phyloP scores from a whole-genome alignment of 208 protist species.

The Strigomonas galati region DNA sequence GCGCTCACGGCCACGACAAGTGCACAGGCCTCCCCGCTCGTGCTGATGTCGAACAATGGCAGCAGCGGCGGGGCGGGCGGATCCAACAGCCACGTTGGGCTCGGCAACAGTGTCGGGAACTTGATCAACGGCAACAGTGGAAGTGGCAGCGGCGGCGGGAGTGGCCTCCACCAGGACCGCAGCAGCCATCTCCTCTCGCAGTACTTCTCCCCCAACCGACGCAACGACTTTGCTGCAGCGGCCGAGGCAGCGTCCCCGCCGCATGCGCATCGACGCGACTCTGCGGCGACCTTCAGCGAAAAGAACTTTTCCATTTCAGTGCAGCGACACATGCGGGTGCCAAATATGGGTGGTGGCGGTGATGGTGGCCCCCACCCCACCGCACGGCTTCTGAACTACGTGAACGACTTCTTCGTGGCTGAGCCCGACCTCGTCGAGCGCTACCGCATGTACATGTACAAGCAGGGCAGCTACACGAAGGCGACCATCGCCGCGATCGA shows the following conservation, averaged over 20 bases:
- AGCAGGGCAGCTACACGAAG: constrained; percentile 25
- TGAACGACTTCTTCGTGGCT: constrained; percentile 1
- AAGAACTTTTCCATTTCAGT: constrained; percentile 31
- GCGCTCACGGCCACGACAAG: too few species aligned
- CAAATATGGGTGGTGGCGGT: background rate
- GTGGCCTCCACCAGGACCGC: background rate
- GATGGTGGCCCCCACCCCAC: constrained; percentile 7
- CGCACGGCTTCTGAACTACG: constrained; percentile 16
- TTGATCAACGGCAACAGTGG: background rate
- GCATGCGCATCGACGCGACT: too few species aligned
- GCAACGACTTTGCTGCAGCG: background rate
- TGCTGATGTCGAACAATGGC: too few species aligned
- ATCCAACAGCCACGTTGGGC: too few species aligned
- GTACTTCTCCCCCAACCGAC: background rate
- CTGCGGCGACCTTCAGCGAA: constrained; percentile 22
- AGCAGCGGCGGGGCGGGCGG: too few species aligned
- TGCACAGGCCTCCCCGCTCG: too few species aligned
- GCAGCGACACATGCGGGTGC: constrained; percentile 16
- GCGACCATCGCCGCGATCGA: constrained; percentile 21
- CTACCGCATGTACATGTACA: constrained; percentile 26
- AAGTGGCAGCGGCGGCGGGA: constrained; percentile 5
- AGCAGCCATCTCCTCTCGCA: constrained; percentile 1
- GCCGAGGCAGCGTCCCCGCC: background rate
- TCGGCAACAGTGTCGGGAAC: background rate
- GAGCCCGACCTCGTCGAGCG: constrained; percentile 34